phyloP scores from a whole-genome alignment of 805 yeast species.

The Candida awuae region DNA sequence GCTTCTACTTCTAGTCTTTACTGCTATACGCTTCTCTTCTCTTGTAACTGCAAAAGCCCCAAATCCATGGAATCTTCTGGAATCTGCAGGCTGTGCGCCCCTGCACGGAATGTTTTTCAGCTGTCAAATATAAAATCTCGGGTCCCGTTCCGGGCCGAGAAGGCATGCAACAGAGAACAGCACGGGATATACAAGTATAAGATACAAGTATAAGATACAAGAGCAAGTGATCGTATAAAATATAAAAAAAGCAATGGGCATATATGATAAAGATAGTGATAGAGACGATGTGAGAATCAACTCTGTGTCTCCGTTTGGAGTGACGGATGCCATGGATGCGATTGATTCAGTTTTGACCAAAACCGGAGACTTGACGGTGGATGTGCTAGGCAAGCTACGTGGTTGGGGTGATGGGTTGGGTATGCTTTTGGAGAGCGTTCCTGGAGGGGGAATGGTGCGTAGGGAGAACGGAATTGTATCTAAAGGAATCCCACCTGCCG shows the following conservation, averaged over 20 bases:
- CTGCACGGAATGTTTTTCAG: too few relatives aligned
- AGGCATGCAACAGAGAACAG: too few relatives aligned
- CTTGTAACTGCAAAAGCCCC: too few relatives aligned
- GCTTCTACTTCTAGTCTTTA: too few relatives aligned
- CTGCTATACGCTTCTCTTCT: too few relatives aligned
- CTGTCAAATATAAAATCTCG: too few relatives aligned
- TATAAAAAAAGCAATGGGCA: too few relatives aligned
- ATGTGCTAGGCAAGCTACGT: conserved; percentile 7
- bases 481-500: conserved; percentile 28
- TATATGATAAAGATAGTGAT: background rate
- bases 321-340: background rate
- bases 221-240: too few relatives aligned
- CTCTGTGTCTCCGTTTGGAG: conserved; percentile 4
- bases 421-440: conserved; percentile 3
- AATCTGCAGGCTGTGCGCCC: background rate
- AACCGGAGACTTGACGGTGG: conserved; percentile 14
- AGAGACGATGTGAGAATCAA: conserved; percentile 5
- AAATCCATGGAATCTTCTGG: background rate
- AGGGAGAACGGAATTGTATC: conserved; percentile 20
- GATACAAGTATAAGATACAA: too few relatives aligned
- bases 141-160: too few relatives aligned
- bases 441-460: conserved; percentile 4
- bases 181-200: too few relatives aligned
- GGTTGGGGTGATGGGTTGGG: conserved; percentile 6
- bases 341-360: conserved; percentile 2